A percentile compares a stretch with the other conserved stretches of the same genome.
Evolutionary conservation across 1,284 basidiomycete genomes (phyloP).

Genomic region (Cryptococcus sp.): DNA sequence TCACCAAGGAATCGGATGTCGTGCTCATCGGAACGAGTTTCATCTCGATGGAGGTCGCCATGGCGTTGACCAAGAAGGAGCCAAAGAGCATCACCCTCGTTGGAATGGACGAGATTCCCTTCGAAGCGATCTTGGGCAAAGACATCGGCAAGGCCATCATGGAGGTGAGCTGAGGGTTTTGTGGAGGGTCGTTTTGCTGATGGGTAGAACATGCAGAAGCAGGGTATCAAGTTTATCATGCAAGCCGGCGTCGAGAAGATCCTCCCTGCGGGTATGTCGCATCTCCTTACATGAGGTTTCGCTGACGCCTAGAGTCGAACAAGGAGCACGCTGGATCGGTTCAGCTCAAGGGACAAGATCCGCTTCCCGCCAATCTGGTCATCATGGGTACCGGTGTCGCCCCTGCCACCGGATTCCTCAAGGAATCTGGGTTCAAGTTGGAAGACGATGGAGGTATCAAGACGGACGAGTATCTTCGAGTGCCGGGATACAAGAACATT

Average conservation of each 20-base stretch:
- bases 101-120: constrained; percentile 78
- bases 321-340: constrained; percentile 51
- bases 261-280: constrained; percentile 51
- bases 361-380: constrained; percentile 69
- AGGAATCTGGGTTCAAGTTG: constrained; percentile 57
- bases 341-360: constrained; percentile 61
- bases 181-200: not conserved
- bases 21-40: constrained; percentile 88
- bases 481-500: constrained; percentile 58
- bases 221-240: constrained; percentile 82
- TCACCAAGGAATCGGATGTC: constrained; percentile 62
- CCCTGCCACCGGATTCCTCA: constrained; percentile 78
- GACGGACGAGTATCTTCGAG: constrained; percentile 72
- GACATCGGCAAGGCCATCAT: constrained; percentile 73
- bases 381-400: constrained; percentile 85
- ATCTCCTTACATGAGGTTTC: not conserved
- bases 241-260: constrained; percentile 67
- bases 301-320: constrained; percentile 28
- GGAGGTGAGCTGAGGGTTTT: constrained; percentile 52
- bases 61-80: constrained; percentile 66
- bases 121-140: constrained; percentile 72
- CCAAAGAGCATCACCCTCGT: constrained; percentile 63
- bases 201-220: constrained; percentile 64
- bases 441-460: constrained; percentile 74
- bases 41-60: constrained; percentile 88